phyloP scores from a whole-genome alignment of 805 yeast species.

The Saturnispora halmiae region DNA sequence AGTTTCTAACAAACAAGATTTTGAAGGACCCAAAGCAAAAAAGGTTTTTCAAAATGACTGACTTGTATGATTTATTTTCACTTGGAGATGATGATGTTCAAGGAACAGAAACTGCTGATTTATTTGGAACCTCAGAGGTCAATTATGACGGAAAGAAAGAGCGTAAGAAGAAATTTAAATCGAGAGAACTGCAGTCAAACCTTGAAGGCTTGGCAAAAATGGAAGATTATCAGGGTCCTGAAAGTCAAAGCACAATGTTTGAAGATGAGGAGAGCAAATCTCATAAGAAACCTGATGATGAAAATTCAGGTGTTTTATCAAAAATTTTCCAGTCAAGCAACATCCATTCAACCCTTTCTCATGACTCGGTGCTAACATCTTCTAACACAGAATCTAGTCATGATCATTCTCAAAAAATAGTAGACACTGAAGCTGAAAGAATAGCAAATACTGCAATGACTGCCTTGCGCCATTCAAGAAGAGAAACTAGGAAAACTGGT shows the following conservation, averaged over 20 bases:
- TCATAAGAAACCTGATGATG: slow-evolving; percentile 7
- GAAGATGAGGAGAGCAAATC: slow-evolving; percentile 15
- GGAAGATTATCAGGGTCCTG: slow-evolving; percentile 42
- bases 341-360: slow-evolving; percentile 66
- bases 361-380: slow-evolving; percentile 61
- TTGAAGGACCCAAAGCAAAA: slow-evolving; percentile 92
- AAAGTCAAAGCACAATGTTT: slow-evolving; percentile 12
- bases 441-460: slow-evolving; percentile 55
- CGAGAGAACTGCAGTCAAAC: slow-evolving; percentile 41
- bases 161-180: slow-evolving; percentile 27
- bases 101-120: slow-evolving; percentile 60
- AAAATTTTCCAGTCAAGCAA: slow-evolving; percentile 58
- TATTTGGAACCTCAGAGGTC: slow-evolving; percentile 44
- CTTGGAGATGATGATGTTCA: slow-evolving; percentile 64
- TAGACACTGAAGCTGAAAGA: slow-evolving; percentile 55
- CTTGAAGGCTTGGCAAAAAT: slow-evolving; percentile 67
- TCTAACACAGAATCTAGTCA: slow-evolving; percentile 22
- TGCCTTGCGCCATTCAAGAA: slow-evolving; percentile 54
- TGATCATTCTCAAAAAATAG: slow-evolving; percentile 42
- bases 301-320: slow-evolving; percentile 56
- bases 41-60: slow-evolving; percentile 86
- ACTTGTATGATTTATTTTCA: slow-evolving; percentile 80
- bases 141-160: slow-evolving; percentile 28
- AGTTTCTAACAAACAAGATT: slow-evolving; percentile 85
- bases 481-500: slow-evolving; percentile 34